Base-by-base conservation (phyloP, 768 basidiomycete genomes). In the Russula earlei region DNA sequence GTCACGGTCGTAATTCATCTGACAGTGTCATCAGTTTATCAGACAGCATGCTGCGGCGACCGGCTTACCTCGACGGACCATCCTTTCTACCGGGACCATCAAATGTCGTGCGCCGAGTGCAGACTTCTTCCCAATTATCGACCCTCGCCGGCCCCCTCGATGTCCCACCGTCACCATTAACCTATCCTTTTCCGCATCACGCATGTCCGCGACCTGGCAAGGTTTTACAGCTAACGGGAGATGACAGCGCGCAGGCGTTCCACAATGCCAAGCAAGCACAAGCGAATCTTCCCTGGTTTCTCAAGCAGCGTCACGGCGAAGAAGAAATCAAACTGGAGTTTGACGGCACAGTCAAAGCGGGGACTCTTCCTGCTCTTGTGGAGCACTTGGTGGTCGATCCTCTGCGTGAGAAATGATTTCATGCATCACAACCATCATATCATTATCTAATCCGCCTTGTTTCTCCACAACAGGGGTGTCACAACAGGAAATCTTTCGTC, bases 301-400 rank as follows among this genome's bases (percentile, higher is more conserved):
- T 89, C 25, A 78, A 75, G 22, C 77, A 81, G 6, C 72, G 73
- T 49, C 79, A 82, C 65, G 66, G 60, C 8, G 71, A 76, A 5
- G 77, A 83, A 46, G 79, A 89, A 60, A 74, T 93, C 36, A 76
- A 81, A 24, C 65, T 83, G 36, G 82, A 84, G 52, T 70, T 73
- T 34, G 84, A 87, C 51, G 85, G 88, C 1, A 69, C 74, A 34
- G 77, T 91, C 49, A 77, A 77, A 53, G 79, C 78, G 19, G 92
- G 86, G 3, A 85, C 87, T 0, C 66, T 91, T 22, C 71, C 73
- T 6, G 90, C 86, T 5, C 72, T 93, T 31, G 79, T 91, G 12
- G 87, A 87, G 66, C 75, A 79, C 43, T 69, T 93, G 41, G 82
- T 84, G 1, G 73, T 76, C 15, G 82, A 84, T 66, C 74, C 77